phyloP scores from a whole-genome alignment of 2,329 filamentous ascomycete genomes.

The Trichoderma harzianum region DNA sequence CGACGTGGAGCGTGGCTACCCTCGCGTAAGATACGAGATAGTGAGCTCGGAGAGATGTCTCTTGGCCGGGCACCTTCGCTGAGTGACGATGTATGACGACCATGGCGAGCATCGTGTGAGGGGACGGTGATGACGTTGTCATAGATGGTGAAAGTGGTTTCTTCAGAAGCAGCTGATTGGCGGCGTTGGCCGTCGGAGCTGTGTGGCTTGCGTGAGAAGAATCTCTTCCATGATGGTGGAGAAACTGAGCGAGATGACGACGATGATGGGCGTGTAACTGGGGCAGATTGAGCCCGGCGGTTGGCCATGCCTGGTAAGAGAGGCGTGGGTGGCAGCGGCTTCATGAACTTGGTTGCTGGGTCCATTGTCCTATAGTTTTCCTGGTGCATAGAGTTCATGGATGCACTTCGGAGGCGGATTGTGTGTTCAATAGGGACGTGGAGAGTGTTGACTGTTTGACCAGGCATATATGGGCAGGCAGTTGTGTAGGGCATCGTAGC shows the following conservation, averaged over 20 bases:
- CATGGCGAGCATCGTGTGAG: background rate
- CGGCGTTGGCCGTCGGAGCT: slow-evolving; percentile 28
- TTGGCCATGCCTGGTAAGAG: background rate
- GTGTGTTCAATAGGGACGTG: slow-evolving; percentile 71
- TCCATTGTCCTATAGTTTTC: slow-evolving; percentile 71
- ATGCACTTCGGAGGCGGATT: slow-evolving; percentile 60
- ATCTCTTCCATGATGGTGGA: slow-evolving; percentile 50
- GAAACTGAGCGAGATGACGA: slow-evolving; percentile 48
- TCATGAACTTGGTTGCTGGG: slow-evolving; percentile 70
- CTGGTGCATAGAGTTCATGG: slow-evolving; percentile 56
- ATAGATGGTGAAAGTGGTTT: slow-evolving; percentile 25
- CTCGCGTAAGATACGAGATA: slow-evolving; percentile 50
- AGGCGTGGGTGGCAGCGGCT: slow-evolving; percentile 53
- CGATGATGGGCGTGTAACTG: slow-evolving; percentile 32
- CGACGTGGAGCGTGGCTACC: slow-evolving; percentile 35
- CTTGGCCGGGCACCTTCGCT: slow-evolving; percentile 44
- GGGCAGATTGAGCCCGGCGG: slow-evolving; percentile 26
- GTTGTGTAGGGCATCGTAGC: slow-evolving; percentile 69
- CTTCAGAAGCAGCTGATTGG: slow-evolving; percentile 16
- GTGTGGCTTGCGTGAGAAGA: slow-evolving; percentile 45
- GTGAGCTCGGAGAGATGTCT: slow-evolving; percentile 55
- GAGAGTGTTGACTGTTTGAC: slow-evolving; percentile 81
- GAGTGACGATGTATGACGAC: slow-evolving; percentile 11
- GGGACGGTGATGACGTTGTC: slow-evolving; percentile 34
- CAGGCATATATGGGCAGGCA: slow-evolving; percentile 79